Evolutionary conservation across 495 filamentous ascomycete species (phyloP).

Genomic region (Tuber melanosporum): DNA sequence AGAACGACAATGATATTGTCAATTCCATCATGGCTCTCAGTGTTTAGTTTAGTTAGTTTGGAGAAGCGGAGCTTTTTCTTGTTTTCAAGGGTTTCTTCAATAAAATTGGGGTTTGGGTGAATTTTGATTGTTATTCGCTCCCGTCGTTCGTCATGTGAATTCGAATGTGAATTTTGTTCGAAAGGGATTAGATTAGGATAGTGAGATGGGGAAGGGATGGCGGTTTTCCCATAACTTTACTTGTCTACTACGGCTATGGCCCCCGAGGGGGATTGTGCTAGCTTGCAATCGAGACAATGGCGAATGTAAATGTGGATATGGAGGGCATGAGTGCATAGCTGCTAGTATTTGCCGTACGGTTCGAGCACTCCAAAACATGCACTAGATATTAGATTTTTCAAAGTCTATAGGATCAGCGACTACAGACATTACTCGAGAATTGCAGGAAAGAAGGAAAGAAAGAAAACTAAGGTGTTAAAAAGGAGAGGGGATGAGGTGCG

Average conservation of each 20-base stretch:
- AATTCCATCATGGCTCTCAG: constrained; percentile 99
- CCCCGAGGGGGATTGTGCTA: not conserved
- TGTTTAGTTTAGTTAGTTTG: constrained; percentile 55
- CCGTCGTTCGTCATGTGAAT: not conserved
- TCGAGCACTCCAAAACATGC: no score
- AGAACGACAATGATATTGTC: constrained; percentile 99
- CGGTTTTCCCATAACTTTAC: not conserved
- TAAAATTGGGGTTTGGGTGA: not conserved
- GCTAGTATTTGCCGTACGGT: not conserved
- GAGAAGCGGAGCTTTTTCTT: constrained; percentile 6
- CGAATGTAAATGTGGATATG: not conserved
- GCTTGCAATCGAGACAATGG: not conserved
- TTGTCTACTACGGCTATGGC: not conserved
- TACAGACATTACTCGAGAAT: no score
- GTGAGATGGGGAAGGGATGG: not conserved
- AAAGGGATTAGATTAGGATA: not conserved
- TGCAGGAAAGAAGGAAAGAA: no score
- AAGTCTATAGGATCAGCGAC: no score
- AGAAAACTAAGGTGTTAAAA: no score
- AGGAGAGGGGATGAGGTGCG: no score
- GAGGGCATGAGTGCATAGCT: not conserved
- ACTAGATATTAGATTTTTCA: no score
- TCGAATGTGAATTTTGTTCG: not conserved
- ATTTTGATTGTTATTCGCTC: not conserved
- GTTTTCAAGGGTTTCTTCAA: constrained; percentile 7